Percentiles rank a stretch among this genome's conserved stretches.
Evolutionary conservation across 768 basidiomycete genomes (phyloP).

Genomic region (Gloeopeniophorella convolvens): DNA sequence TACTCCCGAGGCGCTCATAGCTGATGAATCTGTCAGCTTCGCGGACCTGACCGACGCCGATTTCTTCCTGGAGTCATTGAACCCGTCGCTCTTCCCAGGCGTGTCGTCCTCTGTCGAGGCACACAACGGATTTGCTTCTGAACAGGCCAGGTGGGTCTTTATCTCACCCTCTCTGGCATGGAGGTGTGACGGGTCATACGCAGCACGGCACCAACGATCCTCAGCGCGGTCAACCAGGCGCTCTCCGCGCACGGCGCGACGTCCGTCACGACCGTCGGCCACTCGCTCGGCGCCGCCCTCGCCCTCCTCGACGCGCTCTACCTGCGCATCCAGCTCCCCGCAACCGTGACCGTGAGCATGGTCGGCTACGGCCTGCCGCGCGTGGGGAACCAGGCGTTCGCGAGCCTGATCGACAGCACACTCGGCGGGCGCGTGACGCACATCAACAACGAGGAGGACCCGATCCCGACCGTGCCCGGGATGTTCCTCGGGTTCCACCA

Average conservation of each 20-base stretch:
- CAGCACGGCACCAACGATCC: not conserved
- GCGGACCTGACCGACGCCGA: constrained; percentile 20
- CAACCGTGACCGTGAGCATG: not conserved
- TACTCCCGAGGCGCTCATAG: not conserved
- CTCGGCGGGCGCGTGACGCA: not conserved
- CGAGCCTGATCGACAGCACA: not conserved
- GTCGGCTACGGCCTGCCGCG: constrained; percentile 1
- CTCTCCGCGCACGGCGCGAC: not conserved
- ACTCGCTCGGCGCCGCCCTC: constrained; percentile 6
- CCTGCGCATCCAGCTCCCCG: not conserved
- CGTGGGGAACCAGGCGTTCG: not conserved
- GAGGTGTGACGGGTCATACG: not conserved
- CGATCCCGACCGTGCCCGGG: not conserved
- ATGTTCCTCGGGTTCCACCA: not conserved
- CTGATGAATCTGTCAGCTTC: constrained; percentile 24
- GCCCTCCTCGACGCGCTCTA: not conserved
- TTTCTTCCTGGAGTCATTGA: not conserved
- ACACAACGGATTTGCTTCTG: not conserved
- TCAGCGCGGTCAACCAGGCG: not conserved
- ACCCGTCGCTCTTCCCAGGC: not conserved
- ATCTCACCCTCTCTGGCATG: not conserved
- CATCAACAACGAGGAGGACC: constrained; percentile 1
- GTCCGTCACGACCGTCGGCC: not conserved
- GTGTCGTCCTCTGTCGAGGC: not conserved
- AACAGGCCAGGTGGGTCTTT: not conserved